These are phyloP conservation scores for Thecamonas trahens DNA, from an alignment of 78 protist species.

Conservation along the genomic window DNA sequence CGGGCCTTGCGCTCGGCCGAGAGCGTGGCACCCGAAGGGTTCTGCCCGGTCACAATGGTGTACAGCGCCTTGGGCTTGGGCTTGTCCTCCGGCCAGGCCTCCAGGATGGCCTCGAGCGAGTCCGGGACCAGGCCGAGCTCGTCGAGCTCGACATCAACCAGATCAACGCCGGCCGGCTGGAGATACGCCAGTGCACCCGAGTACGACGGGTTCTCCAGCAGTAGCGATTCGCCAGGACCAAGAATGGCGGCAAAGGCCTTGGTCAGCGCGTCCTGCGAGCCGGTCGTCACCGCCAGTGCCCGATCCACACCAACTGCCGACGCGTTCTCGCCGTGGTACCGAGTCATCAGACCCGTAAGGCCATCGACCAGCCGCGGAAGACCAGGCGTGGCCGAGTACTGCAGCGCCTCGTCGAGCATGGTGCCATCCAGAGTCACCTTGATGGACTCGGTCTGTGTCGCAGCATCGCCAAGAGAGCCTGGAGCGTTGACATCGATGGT, in stretches of 20 bases:
- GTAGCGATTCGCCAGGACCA: not conserved
- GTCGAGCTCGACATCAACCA: not conserved
- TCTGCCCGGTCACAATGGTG: slow-evolving; percentile 70
- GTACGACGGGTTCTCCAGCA: slow-evolving; percentile 36
- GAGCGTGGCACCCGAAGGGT: slow-evolving; percentile 76
- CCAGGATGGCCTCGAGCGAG: not conserved
- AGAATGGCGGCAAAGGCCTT: slow-evolving; percentile 20
- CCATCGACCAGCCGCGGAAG: not conserved
- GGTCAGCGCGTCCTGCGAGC: slow-evolving; percentile 14
- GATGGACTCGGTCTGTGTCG: too few species aligned
- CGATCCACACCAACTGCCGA: not conserved
- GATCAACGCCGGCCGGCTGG: not conserved
- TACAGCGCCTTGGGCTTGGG: slow-evolving; percentile 33
- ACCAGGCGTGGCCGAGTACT: slow-evolving; percentile 27
- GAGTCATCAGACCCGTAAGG: not conserved
- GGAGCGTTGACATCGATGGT: not conserved
- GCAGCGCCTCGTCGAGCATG: slow-evolving; percentile 4
- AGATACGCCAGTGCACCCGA: slow-evolving; percentile 26
- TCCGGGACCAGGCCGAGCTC: slow-evolving; percentile 15
- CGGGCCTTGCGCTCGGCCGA: slow-evolving; percentile 35
- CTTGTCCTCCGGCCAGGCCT: not conserved
- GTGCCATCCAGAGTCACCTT: slow-evolving; percentile 4
- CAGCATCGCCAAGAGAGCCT: too few species aligned
- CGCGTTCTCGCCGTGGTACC: not conserved
- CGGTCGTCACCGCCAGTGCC: slow-evolving; percentile 3